phyloP scores from a whole-genome alignment of 371 early-diverging fungal species.

The Mucor irregularis region DNA sequence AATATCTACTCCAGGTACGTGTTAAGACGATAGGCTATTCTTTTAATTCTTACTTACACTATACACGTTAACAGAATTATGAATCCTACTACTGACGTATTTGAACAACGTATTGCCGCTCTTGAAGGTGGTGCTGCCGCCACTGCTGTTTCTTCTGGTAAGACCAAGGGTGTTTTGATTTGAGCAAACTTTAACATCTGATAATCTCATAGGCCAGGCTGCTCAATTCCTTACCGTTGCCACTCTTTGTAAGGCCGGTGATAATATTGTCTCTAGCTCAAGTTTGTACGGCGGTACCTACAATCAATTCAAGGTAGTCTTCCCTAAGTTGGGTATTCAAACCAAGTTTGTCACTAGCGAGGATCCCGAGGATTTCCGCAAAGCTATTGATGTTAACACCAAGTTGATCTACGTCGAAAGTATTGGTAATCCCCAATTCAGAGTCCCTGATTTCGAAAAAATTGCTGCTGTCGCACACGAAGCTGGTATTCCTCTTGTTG shows the following conservation, averaged over 20 bases:
- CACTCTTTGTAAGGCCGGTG: slow-evolving; percentile 72
- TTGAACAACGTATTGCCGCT: slow-evolving; percentile 88
- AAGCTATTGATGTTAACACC: slow-evolving; percentile 81
- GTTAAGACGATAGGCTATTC: not conserved
- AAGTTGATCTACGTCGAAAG: slow-evolving; percentile 87
- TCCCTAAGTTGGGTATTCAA: slow-evolving; percentile 80
- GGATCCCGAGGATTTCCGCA: slow-evolving; percentile 58
- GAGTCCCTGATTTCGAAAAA: slow-evolving; percentile 80
- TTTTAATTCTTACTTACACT: not conserved
- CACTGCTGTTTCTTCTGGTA: slow-evolving; percentile 52
- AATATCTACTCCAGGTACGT: slow-evolving; percentile 77
- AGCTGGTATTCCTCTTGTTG: slow-evolving; percentile 83
- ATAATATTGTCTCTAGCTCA: slow-evolving; percentile 79
- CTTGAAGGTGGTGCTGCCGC: slow-evolving; percentile 81
- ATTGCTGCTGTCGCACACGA: slow-evolving; percentile 79
- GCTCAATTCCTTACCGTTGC: slow-evolving; percentile 82
- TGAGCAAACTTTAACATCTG: too few species aligned
- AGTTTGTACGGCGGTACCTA: slow-evolving; percentile 88
- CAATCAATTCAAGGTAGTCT: slow-evolving; percentile 81
- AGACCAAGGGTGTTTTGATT: not conserved
- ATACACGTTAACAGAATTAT: slow-evolving; percentile 4
- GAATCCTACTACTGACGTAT: slow-evolving; percentile 87
- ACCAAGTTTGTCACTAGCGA: slow-evolving; percentile 75
- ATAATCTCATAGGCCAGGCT: slow-evolving; percentile 72
- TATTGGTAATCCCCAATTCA: slow-evolving; percentile 86